Evolutionary conservation across 2,329 filamentous ascomycete genomes (phyloP), one percentile per base, ranked within the genome.

Genomic region (Colletotrichum caudatum): DNA sequence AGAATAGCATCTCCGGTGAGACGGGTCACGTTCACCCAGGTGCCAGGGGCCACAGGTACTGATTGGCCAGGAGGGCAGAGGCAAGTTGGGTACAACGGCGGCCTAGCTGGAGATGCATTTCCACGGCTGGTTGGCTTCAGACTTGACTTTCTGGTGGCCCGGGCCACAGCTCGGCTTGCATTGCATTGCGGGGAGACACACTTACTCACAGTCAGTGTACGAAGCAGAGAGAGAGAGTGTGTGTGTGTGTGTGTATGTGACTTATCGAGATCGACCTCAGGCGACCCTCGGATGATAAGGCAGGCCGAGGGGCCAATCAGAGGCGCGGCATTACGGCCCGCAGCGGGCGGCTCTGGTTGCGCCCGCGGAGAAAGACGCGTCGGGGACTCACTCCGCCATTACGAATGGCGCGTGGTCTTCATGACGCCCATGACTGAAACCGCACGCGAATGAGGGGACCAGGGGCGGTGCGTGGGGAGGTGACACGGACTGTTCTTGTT

Each of bases 1-100:
- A 61, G 69, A 69, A 64, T 44, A 69, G 69, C 69, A 72, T 72
- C 69, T 72, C 69, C 69, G 69, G 69, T 16, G 66, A 64, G 35
- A 53, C 41, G 33, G 46, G 35, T 18, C 46, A 62, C 20, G 9
- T 29, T 50, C 68, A 62, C 50, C 50, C 57, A 58, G 50, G 51
- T 46, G 41, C 67, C 48, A 56, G 48, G 46, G 29, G 33, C 44
- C 26, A 33, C 35, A 9, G 33, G 11, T 16, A 41, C 33, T 68
- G 68, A 71, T 71, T 71, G 68, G 68, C n/a, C 37, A 18, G 1
- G 23, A 33, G 41, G 35, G 61, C 44, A n/a, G 12, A 26, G 16
- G 3, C 29, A 29, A 29, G 29, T 29, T 29, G 29, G 29, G 29
- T 9, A 20, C 53, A 14, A 58, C 46, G 60, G 33, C 44, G 41